Percentiles rank a stretch among this genome's conserved stretches.
phyloP scores from a whole-genome alignment of 2,329 filamentous ascomycete species.

The Aspergillus fijiensis region DNA sequence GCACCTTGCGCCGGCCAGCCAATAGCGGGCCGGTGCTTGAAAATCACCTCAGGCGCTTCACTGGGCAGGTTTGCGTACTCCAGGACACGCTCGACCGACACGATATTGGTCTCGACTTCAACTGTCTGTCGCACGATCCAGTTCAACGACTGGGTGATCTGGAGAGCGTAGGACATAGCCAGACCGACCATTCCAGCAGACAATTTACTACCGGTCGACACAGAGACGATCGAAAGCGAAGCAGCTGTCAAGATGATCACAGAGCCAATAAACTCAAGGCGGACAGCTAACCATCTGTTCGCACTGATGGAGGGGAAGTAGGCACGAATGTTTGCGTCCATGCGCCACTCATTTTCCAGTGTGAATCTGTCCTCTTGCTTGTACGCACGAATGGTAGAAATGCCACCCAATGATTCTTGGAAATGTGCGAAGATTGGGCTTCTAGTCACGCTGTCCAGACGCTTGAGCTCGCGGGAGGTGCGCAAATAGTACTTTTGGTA shows the following conservation, averaged over 20 bases:
- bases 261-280: constrained; percentile 92
- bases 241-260: constrained; percentile 88
- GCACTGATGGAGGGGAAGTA: constrained; percentile 96
- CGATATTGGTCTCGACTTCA: constrained; percentile 99
- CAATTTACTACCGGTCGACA: constrained; percentile 64
- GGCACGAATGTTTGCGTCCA: constrained; percentile 89
- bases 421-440: constrained; percentile 98
- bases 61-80: constrained; percentile 90
- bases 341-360: constrained; percentile 93
- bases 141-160: constrained; percentile 96
- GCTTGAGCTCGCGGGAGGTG: constrained; percentile 93
- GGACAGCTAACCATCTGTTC: constrained; percentile 89
- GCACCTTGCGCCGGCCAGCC: constrained; percentile 90
- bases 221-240: constrained; percentile 75
- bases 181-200: constrained; percentile 80
- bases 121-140: constrained; percentile 99
- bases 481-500: constrained; percentile 97
- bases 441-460: constrained; percentile 89
- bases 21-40: constrained; percentile 78
- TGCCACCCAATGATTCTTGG: constrained; percentile 91
- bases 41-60: constrained; percentile 92
- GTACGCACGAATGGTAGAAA: constrained; percentile 94
- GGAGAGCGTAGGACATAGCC: constrained; percentile 93
- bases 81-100: constrained; percentile 94
- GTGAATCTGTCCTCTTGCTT: constrained; percentile 83